Conservation (phyloP, 2,329 filamentous ascomycete genomes). For the Aspergillus sp. region DNA sequence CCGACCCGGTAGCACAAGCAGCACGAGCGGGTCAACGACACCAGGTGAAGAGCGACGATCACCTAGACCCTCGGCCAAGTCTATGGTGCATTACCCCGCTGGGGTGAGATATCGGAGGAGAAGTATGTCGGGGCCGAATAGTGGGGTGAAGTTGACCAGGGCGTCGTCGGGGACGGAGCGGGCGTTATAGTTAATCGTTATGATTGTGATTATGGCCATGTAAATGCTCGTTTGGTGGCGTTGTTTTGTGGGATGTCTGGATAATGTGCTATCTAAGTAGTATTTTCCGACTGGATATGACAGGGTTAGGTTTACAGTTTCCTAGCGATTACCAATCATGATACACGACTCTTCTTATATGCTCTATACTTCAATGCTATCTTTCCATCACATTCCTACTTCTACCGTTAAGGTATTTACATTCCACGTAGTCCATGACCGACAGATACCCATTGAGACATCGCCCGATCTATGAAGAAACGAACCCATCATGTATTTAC, state of each 20-base stretch:
- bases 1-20: neutral
- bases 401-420: neutral
- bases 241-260: neutral
- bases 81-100: constrained; percentile 1
- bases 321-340: neutral
- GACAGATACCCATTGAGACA: neutral
- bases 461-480: no score
- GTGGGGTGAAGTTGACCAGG: neutral
- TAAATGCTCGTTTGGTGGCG: neutral
- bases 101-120: neutral
- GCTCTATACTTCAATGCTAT: neutral
- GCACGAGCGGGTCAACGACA: neutral
- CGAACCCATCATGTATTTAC: neutral
- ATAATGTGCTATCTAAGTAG: neutral
- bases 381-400: neutral
- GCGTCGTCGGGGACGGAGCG: neutral
- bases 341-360: neutral
- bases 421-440: neutral
- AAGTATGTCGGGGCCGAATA: constrained; percentile 8
- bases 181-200: neutral
- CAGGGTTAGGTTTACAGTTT: no score
- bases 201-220: neutral
- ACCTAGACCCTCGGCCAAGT: neutral
- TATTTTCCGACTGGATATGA: no score
- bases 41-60: constrained; percentile 1